Percentiles rank a stretch among this genome's conserved stretches.
Conservation (phyloP, 768 basidiomycete genomes). For the Mycena epipterygia region DNA sequence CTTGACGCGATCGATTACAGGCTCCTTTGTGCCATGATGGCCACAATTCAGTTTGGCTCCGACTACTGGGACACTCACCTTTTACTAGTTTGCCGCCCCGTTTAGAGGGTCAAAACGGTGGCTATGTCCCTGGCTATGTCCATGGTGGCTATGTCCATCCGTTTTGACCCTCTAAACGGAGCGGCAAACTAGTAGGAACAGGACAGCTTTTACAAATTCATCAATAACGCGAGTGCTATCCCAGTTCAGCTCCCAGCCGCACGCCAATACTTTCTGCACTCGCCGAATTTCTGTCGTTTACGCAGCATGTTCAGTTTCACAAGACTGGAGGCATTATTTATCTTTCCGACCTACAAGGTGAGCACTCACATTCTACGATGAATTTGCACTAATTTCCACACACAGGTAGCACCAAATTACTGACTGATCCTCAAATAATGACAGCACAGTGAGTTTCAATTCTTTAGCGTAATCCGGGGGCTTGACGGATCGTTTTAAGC, state of each 20-base stretch:
- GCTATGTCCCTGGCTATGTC: no score
- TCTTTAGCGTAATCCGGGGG: no score
- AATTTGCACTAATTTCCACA: background rate
- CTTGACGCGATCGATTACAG: background rate
- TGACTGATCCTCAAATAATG: constrained; percentile 19
- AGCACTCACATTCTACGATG: background rate
- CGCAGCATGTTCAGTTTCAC: constrained; percentile 3
- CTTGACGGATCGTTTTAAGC: background rate
- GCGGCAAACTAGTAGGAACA: no score
- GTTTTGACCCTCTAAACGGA: no score
- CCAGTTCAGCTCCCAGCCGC: background rate
- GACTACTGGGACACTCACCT: background rate
- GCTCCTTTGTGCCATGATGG: background rate
- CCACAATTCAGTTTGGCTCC: background rate
- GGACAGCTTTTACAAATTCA: constrained; percentile 14
- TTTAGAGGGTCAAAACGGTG: no score
- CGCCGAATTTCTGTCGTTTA: constrained; percentile 8
- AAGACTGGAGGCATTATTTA: background rate
- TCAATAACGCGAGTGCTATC: constrained; percentile 1
- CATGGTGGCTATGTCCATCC: no score
- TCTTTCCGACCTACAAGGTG: constrained; percentile 11
- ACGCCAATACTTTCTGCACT: background rate
- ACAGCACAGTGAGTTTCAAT: background rate
- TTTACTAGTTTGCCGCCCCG: no score
- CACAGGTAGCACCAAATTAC: background rate